Evolutionary conservation across 805 yeast genomes (phyloP).

Genomic region (Ogataea henricii): DNA sequence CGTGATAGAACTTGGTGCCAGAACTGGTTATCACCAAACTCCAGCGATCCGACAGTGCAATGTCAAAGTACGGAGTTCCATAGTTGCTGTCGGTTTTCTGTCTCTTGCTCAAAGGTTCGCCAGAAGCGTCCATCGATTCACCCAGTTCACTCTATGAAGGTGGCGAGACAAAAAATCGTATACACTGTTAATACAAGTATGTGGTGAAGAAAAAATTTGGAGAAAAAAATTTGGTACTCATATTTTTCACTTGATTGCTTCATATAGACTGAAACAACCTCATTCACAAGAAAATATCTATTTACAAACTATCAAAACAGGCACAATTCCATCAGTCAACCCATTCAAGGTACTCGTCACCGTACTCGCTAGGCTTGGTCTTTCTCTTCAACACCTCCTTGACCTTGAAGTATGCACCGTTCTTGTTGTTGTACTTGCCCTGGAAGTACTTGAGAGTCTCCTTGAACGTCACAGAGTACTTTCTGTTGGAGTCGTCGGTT

Average conservation of each 20-base stretch:
- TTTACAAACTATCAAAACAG: no score
- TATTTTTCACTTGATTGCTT: no score
- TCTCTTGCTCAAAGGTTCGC: background rate
- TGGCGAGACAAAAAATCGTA: no score
- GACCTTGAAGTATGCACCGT: slow-evolving; percentile 65
- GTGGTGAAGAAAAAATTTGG: no score
- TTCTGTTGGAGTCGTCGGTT: slow-evolving; percentile 61
- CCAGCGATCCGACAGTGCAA: slow-evolving; percentile 25
- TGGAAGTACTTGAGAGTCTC: slow-evolving; percentile 71
- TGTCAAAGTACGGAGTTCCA: slow-evolving; percentile 14
- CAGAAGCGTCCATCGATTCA: background rate
- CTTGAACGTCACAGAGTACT: slow-evolving; percentile 64
- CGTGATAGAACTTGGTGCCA: slow-evolving; percentile 30
- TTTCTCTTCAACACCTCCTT: slow-evolving; percentile 60
- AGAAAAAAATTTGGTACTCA: no score
- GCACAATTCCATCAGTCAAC: slow-evolving; percentile 28
- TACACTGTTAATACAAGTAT: no score
- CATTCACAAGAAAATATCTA: no score
- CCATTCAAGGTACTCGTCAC: slow-evolving; percentile 51
- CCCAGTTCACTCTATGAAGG: no score
- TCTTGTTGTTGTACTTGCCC: slow-evolving; percentile 48
- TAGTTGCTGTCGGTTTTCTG: background rate
- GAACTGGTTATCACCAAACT: slow-evolving; percentile 22
- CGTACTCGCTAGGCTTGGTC: slow-evolving; percentile 45
- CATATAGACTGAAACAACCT: no score